Percentiles rank a stretch among this genome's conserved stretches.
These are phyloP conservation scores for Ganoderma lucidum DNA, from an alignment of 1,284 basidiomycete genomes.

Conservation along the genomic window DNA sequence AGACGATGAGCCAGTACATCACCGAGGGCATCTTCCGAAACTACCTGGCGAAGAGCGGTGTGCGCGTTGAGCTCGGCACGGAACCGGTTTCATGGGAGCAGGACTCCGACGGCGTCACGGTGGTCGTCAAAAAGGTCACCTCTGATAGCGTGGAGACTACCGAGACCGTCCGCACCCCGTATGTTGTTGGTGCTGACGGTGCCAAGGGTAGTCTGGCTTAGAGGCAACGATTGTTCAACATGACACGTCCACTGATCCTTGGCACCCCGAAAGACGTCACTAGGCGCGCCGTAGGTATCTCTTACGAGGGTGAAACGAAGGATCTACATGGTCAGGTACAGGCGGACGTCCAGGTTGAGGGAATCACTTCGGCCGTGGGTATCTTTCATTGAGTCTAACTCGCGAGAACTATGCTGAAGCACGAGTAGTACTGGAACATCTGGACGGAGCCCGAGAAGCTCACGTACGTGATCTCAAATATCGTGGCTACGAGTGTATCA, in stretches of 20 bases:
- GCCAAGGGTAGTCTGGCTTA: slow-evolving; percentile 39
- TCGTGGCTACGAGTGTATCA: background rate
- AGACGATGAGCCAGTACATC: slow-evolving; percentile 27
- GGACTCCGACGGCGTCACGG: slow-evolving; percentile 34
- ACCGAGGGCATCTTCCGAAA: slow-evolving; percentile 43
- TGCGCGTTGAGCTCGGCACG: slow-evolving; percentile 41
- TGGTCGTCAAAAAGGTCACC: slow-evolving; percentile 21
- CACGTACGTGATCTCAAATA: slow-evolving; percentile 22
- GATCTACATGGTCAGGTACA: slow-evolving; percentile 40
- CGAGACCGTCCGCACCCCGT: slow-evolving; percentile 33
- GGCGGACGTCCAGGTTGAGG: slow-evolving; percentile 43
- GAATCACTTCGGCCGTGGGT: slow-evolving; percentile 36
- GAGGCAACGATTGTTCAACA: background rate
- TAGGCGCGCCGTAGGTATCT: slow-evolving; percentile 42
- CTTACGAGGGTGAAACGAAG: slow-evolving; percentile 43
- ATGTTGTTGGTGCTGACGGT: slow-evolving; percentile 48
- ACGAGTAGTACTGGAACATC: slow-evolving; percentile 38
- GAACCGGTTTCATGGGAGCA: slow-evolving; percentile 41
- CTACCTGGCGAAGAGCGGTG: slow-evolving; percentile 38
- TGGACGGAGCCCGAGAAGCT: slow-evolving; percentile 35
- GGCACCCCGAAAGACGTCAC: slow-evolving; percentile 32
- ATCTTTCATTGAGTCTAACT: too few species aligned
- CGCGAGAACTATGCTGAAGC: too few species aligned
- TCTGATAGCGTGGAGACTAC: slow-evolving; percentile 12
- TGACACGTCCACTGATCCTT: slow-evolving; percentile 17